These are phyloP conservation scores for Linderniella brevidens DNA, from an alignment of 257 asterid species.

Conservation along the genomic window DNA sequence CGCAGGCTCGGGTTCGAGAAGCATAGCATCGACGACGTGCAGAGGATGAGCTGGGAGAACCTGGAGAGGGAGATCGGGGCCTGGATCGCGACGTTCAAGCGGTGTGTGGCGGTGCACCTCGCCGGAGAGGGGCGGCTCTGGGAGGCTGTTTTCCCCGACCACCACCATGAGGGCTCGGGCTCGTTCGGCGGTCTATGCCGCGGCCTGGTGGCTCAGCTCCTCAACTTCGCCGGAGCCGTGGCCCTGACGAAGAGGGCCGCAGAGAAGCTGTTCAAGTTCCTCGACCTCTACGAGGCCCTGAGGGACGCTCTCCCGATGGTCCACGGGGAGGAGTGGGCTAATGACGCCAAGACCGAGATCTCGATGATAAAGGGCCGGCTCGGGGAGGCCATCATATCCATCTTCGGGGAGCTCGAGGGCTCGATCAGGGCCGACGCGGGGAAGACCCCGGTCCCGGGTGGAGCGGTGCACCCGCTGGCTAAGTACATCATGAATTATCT, in stretches of 20 bases:
- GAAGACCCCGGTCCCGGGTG: conserved; percentile 61
- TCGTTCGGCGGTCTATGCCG: conserved; percentile 23
- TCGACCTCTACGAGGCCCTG: conserved; percentile 50
- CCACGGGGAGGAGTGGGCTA: conserved; percentile 14
- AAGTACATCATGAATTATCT: conserved; percentile 60
- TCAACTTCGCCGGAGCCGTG: conserved; percentile 55
- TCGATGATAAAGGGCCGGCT: conserved; percentile 32
- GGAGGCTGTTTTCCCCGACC: conserved; percentile 22
- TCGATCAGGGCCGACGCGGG: conserved; percentile 52
- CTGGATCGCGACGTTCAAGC: conserved; percentile 44
- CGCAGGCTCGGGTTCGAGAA: conserved; percentile 45
- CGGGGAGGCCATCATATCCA: conserved; percentile 49
- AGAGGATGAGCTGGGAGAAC: conserved; percentile 54
- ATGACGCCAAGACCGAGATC: conserved; percentile 41
- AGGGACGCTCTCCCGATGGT: conserved; percentile 22
- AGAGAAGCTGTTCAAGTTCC: conserved; percentile 65
- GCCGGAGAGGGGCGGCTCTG: conserved; percentile 36
- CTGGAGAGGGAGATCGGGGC: conserved; percentile 54
- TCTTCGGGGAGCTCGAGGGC: conserved; percentile 48
- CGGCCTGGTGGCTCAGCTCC: conserved; percentile 30
- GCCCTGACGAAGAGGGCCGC: conserved; percentile 55
- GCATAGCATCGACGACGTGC: conserved; percentile 64
- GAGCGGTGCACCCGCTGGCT: conserved; percentile 80
- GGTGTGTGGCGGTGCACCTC: conserved; percentile 18
- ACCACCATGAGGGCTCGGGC: conserved; percentile 18